Evolutionary conservation across 768 basidiomycete species (phyloP), one percentile per base, ranked within the genome.

Genomic region (Lenzites betulinus): DNA sequence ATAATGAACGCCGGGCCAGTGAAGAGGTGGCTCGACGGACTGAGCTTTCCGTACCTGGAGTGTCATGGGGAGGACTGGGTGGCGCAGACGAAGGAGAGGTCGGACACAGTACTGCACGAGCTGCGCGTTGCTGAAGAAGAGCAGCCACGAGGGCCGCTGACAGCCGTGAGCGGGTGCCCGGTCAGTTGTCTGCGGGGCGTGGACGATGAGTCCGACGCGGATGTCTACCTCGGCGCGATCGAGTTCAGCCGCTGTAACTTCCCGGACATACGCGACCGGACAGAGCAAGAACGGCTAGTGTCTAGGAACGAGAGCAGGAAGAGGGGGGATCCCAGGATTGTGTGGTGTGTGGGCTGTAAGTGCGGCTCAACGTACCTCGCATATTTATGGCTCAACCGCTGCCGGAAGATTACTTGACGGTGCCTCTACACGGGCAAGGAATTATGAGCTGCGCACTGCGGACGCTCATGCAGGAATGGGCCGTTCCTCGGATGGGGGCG

Each of bases 371-470:
- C 25, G 22, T 25, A 50, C 38, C 38, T 58, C 2, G 26, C 26
- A 26, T n/a, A 9, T 30, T 1, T 11, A 23, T 48, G 20, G 26
- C 35, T 36, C 25, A 55, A 25, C 15, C 22, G 8, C 11, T 15
- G 12, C 18, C 23, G 20, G 28, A 25, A 65, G 89, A 88, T 67
- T 89, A 79, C 60, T 72, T 90, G 38, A 80, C 77, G 7, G 77
- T 83, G 9, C 79, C 78, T 22, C 79, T 87, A 66, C 88, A 90
- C 60, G 78, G 87, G 28, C 77, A 74, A 64, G 88, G 89, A 0
- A 88, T 92, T 59, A 91, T 91, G 90, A 81, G 82, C 26, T 83
- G 81, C n/a, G 87, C 81, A 0, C 67, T 92, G 35, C 72, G 72
- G 4, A 80, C 79, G 9, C 53, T 92, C 39, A 57, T 91, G 51